These are phyloP conservation scores for Lagenidium sp. DNA, from an alignment of 352 stramenopile genomes.

Conservation along the genomic window DNA sequence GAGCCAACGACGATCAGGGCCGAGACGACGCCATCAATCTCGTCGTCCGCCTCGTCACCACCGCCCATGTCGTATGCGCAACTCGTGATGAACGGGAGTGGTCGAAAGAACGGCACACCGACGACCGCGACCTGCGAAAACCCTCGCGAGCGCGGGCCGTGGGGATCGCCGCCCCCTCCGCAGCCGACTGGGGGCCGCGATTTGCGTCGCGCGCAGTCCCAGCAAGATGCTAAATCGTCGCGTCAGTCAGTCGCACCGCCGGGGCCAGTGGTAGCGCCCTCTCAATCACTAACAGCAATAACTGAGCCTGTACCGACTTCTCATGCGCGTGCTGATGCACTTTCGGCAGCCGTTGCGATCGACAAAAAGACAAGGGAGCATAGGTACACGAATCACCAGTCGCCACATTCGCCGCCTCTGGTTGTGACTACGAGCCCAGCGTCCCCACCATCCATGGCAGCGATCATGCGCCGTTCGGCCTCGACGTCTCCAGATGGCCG, in stretches of 20 bases:
- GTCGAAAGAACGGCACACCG: too few relatives aligned
- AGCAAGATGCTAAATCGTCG: neutral
- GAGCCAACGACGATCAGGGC: neutral
- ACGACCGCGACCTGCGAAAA: too few relatives aligned
- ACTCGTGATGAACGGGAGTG: too few relatives aligned
- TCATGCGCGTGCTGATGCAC: constrained; percentile 9
- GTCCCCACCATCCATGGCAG: neutral
- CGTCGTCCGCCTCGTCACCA: too few relatives aligned
- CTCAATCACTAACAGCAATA: neutral
- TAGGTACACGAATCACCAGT: constrained; percentile 8
- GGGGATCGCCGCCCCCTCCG: too few relatives aligned
- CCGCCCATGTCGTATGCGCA: too few relatives aligned
- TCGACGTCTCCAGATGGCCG: constrained; percentile 6
- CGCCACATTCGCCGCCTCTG: neutral
- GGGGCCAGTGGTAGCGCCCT: neutral
- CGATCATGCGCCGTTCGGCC: constrained; percentile 1
- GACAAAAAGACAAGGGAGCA: constrained; percentile 14
- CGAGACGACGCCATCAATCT: too few relatives aligned
- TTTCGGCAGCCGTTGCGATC: constrained; percentile 13
- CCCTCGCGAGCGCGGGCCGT: too few relatives aligned
- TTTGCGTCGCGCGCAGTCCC: constrained; percentile 10
- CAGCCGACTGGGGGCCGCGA: too few relatives aligned
- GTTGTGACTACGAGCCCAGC: neutral
- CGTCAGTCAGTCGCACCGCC: neutral
- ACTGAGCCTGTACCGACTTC: neutral